phyloP scores from a whole-genome alignment of 2,329 filamentous ascomycete genomes.

The Stachybotrys chartarum region DNA sequence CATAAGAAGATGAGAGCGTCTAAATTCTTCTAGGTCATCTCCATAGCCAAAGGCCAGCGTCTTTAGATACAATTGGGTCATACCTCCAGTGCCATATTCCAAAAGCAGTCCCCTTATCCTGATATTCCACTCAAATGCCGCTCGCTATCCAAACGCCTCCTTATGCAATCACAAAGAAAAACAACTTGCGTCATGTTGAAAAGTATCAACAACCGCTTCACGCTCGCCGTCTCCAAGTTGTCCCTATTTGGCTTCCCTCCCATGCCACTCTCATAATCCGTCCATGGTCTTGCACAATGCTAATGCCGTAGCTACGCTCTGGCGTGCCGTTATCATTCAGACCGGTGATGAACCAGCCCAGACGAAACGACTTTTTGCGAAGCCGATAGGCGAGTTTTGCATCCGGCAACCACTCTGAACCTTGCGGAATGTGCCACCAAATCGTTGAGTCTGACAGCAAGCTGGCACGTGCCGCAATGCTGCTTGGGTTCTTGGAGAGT shows the following conservation, averaged over 20 bases:
- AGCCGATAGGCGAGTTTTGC: slow-evolving; percentile 14
- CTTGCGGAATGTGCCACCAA: slow-evolving; percentile 18
- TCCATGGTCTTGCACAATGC: slow-evolving; percentile 18
- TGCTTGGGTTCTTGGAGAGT: slow-evolving; percentile 18
- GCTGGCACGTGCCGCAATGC: slow-evolving; percentile 20
- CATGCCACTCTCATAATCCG: neutral
- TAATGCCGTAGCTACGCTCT: slow-evolving; percentile 14
- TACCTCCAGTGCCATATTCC: too few species aligned
- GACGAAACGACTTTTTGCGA: slow-evolving; percentile 16
- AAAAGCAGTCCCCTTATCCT: too few species aligned
- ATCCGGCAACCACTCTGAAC: slow-evolving; percentile 19
- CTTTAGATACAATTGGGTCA: too few species aligned
- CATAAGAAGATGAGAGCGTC: too few species aligned
- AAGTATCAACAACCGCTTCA: neutral
- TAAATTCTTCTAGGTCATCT: too few species aligned
- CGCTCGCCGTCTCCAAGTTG: neutral
- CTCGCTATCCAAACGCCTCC: neutral
- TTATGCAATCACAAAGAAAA: neutral
- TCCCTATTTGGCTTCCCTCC: neutral
- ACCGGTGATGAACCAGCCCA: slow-evolving; percentile 13
- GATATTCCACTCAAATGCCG: neutral
- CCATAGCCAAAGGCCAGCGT: too few species aligned
- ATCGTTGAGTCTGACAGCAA: slow-evolving; percentile 18
- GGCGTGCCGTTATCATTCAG: slow-evolving; percentile 2
- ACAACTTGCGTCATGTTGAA: neutral